These are phyloP conservation scores for Clitopilus passeckerianus DNA, from an alignment of 768 basidiomycete species.

Conservation along the genomic window DNA sequence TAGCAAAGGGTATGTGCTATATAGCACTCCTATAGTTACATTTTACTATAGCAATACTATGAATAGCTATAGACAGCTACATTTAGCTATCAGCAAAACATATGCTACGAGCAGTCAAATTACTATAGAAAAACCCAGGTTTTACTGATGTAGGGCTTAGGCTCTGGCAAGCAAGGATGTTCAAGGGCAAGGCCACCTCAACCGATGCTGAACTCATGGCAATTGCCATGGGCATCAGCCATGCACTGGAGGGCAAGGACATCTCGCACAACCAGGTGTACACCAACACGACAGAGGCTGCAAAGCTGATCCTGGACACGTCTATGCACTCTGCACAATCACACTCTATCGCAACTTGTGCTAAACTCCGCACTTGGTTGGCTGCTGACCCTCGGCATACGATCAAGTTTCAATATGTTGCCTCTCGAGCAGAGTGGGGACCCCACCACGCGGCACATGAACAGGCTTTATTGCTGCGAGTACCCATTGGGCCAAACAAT, in stretches of 20 bases:
- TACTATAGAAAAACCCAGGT: no score
- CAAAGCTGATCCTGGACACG: background rate
- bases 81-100: no score
- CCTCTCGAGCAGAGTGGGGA: background rate
- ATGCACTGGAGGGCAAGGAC: background rate
- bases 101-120: no score
- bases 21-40: no score
- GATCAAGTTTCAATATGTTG: background rate
- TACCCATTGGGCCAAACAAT: no score
- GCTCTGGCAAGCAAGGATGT: no score
- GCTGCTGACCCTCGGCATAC: background rate
- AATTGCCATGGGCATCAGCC: background rate
- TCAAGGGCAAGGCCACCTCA: no score
- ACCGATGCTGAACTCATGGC: background rate
- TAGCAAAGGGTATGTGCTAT: no score
- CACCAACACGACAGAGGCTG: background rate
- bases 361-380: background rate
- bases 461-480: no score
- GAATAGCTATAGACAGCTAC: no score
- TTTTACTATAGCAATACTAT: no score
- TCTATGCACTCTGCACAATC: background rate
- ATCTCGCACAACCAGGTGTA: background rate
- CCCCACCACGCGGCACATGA: background rate
- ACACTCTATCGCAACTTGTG: background rate
- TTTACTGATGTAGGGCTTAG: no score